Conservation (phyloP, 2,329 filamentous ascomycete genomes). For the Talaromyces sp. region DNA sequence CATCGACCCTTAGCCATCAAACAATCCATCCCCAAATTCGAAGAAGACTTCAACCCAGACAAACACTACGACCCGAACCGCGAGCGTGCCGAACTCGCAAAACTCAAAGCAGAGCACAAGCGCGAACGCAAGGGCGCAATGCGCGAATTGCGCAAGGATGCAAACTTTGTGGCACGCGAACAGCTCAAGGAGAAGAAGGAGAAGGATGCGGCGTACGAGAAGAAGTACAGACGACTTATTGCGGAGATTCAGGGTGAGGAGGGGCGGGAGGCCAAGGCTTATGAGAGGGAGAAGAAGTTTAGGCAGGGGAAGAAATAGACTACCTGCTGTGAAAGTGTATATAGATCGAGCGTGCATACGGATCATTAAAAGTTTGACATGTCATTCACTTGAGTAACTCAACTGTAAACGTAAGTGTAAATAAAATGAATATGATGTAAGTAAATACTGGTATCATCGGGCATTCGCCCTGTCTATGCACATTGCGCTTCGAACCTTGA, state of each 20-base stretch:
- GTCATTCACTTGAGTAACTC: not conserved
- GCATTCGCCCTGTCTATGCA: not conserved
- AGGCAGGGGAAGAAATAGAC: slow-evolving; percentile 61
- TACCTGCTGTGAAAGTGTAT: not conserved
- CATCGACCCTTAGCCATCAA: slow-evolving; percentile 87
- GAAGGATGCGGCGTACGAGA: slow-evolving; percentile 88
- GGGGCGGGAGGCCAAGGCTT: slow-evolving; percentile 78
- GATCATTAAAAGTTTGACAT: slow-evolving; percentile 1
- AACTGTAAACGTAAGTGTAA: too few relatives aligned
- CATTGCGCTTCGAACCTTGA: not conserved
- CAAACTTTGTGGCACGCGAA: slow-evolving; percentile 88
- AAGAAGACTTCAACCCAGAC: slow-evolving; percentile 88
- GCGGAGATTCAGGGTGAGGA: slow-evolving; percentile 96
- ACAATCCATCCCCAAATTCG: slow-evolving; percentile 86
- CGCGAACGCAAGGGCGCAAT: slow-evolving; percentile 91
- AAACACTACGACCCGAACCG: slow-evolving; percentile 97
- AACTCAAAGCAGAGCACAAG: slow-evolving; percentile 88
- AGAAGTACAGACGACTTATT: slow-evolving; percentile 87
- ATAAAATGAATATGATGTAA: not conserved
- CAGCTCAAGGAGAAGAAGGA: slow-evolving; percentile 89
- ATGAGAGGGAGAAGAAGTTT: slow-evolving; percentile 78
- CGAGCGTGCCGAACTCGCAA: slow-evolving; percentile 79
- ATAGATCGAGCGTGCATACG: not conserved
- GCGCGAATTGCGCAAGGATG: slow-evolving; percentile 91
- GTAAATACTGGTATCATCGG: not conserved